phyloP scores from a whole-genome alignment of 2,329 filamentous ascomycete species.

The Ambrosiella xylebori region DNA sequence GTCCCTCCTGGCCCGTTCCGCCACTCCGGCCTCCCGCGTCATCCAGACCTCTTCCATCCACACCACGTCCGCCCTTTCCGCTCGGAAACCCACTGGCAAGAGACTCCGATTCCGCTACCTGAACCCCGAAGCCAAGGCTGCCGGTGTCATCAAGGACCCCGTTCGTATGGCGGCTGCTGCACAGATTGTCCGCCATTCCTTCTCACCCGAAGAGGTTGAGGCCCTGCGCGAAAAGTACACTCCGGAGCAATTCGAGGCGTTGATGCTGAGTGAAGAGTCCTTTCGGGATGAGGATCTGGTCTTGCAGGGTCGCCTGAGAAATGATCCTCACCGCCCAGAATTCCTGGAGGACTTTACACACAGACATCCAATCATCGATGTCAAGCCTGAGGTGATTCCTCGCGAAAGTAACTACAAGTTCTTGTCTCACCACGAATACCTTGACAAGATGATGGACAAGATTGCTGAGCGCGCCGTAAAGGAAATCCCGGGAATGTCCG shows the following conservation, averaged over 20 bases:
- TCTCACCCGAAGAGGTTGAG: constrained; percentile 3
- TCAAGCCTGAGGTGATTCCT: constrained; percentile 34
- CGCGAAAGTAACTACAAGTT: constrained; percentile 37
- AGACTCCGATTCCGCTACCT: constrained; percentile 8
- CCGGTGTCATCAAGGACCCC: not conserved
- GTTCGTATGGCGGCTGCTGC: constrained; percentile 1
- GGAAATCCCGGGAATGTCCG: constrained; percentile 27
- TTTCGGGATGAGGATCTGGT: constrained; percentile 60
- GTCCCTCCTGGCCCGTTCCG: constrained; percentile 6
- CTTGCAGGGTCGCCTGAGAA: constrained; percentile 52
- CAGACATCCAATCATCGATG: constrained; percentile 63
- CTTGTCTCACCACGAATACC: constrained; percentile 44
- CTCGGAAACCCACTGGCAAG: constrained; percentile 22
- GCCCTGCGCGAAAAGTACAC: constrained; percentile 45
- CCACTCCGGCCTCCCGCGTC: constrained; percentile 15
- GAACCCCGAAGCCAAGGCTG: constrained; percentile 6
- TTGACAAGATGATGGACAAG: constrained; percentile 16
- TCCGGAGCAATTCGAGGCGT: constrained; percentile 60
- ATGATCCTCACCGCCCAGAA: constrained; percentile 52
- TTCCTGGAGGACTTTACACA: constrained; percentile 73
- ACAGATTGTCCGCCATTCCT: not conserved
- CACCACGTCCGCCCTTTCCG: constrained; percentile 30
- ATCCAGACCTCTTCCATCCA: constrained; percentile 25
- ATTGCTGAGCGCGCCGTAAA: constrained; percentile 35
- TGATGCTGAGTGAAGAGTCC: constrained; percentile 63